Percentiles rank a stretch among this genome's conserved stretches.
phyloP scores from a whole-genome alignment of 2,329 filamentous ascomycete species.

The Exophiala calicioides region DNA sequence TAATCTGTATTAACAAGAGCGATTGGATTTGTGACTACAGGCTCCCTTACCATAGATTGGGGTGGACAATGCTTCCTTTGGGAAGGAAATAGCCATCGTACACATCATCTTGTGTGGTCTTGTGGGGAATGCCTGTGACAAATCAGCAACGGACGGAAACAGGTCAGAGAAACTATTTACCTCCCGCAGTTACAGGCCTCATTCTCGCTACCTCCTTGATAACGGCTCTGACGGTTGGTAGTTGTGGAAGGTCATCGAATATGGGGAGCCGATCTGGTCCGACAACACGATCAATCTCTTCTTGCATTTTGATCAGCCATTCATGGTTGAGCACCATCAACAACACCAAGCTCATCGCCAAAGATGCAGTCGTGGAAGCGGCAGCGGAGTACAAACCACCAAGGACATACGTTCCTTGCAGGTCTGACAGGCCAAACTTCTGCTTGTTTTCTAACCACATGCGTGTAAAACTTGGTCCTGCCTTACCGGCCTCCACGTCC shows the following conservation, averaged over 20 bases:
- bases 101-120: constrained; percentile 48
- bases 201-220: constrained; percentile 46
- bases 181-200: constrained; percentile 37
- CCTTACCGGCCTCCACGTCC: constrained; percentile 28
- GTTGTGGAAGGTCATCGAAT: constrained; percentile 37
- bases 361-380: constrained; percentile 34
- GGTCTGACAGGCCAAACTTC: constrained; percentile 30
- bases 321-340: constrained; percentile 52
- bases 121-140: constrained; percentile 14
- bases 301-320: constrained; percentile 52
- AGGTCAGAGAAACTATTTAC: background rate
- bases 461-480: constrained; percentile 30
- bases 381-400: constrained; percentile 36
- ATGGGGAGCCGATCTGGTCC: constrained; percentile 40
- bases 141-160: background rate
- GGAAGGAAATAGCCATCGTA: constrained; percentile 54
- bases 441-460: constrained; percentile 32
- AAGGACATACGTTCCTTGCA: constrained; percentile 35
- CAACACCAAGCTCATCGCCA: constrained; percentile 34
- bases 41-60: constrained; percentile 46
- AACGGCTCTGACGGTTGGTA: constrained; percentile 41
- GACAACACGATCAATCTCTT: constrained; percentile 51
- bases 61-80: constrained; percentile 48
- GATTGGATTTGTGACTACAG: no score
- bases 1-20: no score